Percentiles rank a stretch among this genome's conserved stretches.
Conservation (phyloP, 768 basidiomycete genomes). For the Russula dissimulans region DNA sequence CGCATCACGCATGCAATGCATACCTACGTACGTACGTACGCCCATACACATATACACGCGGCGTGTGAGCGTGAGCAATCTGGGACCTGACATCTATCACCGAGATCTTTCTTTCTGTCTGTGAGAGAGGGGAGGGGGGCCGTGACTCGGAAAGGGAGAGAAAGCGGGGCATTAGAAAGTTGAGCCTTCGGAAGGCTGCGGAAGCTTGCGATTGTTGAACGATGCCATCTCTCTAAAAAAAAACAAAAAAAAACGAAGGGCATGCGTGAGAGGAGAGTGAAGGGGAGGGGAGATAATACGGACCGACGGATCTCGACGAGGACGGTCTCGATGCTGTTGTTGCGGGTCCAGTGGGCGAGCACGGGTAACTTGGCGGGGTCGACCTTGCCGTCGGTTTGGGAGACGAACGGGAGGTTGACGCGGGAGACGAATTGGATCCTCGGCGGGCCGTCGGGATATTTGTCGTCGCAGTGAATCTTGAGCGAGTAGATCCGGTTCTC, state of each 20-base stretch:
- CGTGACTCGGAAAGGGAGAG: not conserved
- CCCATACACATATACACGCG: not conserved
- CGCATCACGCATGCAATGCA: not conserved
- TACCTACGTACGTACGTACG: not conserved
- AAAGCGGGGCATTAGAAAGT: slow-evolving; percentile 36
- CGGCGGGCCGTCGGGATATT: slow-evolving; percentile 74
- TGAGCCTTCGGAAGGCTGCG: slow-evolving; percentile 88
- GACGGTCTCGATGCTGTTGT: slow-evolving; percentile 75
- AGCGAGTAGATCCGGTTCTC: slow-evolving; percentile 98
- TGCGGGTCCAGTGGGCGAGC: slow-evolving; percentile 65
- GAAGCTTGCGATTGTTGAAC: slow-evolving; percentile 83
- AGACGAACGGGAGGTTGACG: slow-evolving; percentile 92
- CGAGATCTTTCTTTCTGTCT: not conserved
- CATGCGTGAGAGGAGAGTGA: too few relatives aligned
- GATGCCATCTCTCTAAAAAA: slow-evolving; percentile 83
- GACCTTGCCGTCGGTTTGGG: slow-evolving; percentile 63
- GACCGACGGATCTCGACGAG: slow-evolving; percentile 91
- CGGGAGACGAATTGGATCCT: slow-evolving; percentile 76
- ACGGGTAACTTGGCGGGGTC: slow-evolving; percentile 63
- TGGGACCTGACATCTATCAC: slow-evolving; percentile 6
- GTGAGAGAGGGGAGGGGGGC: not conserved
- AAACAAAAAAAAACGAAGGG: not conserved
- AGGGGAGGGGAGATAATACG: slow-evolving; percentile 21
- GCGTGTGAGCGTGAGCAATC: not conserved
- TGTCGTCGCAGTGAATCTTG: slow-evolving; percentile 72